These are phyloP conservation scores for Abrus precatorius DNA, from an alignment of 306 rosid species.

Conservation along the genomic window DNA sequence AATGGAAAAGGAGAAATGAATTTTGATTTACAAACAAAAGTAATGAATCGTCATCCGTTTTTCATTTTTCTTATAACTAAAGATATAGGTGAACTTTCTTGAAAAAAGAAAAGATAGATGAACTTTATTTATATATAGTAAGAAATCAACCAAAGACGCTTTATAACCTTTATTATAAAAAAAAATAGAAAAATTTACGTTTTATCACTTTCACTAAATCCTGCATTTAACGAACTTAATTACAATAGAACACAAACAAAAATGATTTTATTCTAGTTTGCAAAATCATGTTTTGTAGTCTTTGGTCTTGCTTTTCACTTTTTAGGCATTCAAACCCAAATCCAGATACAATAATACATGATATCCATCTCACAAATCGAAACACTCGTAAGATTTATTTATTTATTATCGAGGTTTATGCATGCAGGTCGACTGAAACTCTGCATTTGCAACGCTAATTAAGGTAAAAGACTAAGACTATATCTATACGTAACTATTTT, in stretches of 20 bases:
- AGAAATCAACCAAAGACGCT: too few relatives aligned
- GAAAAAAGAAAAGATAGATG: not conserved
- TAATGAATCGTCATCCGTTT: conserved; percentile 15
- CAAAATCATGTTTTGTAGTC: not conserved
- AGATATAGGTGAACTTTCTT: conserved; percentile 1
- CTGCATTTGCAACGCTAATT: not conserved
- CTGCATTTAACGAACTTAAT: not conserved
- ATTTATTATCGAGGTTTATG: not conserved
- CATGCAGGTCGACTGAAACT: not conserved
- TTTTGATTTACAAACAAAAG: not conserved
- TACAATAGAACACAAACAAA: not conserved
- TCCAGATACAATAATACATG: not conserved
- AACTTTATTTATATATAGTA: not conserved
- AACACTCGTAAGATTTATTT: not conserved
- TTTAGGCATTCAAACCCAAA: not conserved
- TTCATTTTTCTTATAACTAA: not conserved
- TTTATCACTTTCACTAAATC: not conserved
- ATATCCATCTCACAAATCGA: not conserved
- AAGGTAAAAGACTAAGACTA: not conserved
- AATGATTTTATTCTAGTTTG: not conserved
- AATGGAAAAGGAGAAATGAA: not conserved
- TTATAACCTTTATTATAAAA: not conserved
- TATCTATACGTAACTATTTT: not conserved
- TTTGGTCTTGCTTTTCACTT: not conserved
- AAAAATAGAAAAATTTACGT: not conserved